These are phyloP conservation scores for Gamarada debralockiae DNA, from an alignment of 495 filamentous ascomycete species.

Conservation along the genomic window DNA sequence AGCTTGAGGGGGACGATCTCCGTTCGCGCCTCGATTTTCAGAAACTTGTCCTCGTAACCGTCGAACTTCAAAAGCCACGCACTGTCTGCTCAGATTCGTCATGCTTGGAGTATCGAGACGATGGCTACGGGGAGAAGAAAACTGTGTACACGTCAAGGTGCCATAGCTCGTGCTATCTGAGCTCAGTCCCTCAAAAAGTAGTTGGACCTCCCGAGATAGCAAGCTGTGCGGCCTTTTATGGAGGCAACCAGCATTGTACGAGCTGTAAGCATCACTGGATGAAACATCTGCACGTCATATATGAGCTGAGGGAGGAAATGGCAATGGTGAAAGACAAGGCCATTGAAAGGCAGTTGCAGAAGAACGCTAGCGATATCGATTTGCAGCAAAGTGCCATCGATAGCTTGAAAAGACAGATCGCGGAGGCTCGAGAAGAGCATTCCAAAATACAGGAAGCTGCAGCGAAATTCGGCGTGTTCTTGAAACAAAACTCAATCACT, in stretches of 20 bases:
- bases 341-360: slow-evolving; percentile 24
- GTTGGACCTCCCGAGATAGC: slow-evolving; percentile 15
- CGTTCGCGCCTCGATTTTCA: too few relatives aligned
- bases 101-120: slow-evolving; percentile 14
- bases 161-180: slow-evolving; percentile 21
- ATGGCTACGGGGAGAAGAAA: slow-evolving; percentile 13
- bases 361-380: slow-evolving; percentile 20
- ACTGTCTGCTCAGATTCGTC: slow-evolving; percentile 12
- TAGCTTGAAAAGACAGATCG: slow-evolving; percentile 17
- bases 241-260: too few relatives aligned
- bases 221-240: too few relatives aligned
- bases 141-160: slow-evolving; percentile 19
- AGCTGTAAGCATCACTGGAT: too few relatives aligned
- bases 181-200: slow-evolving; percentile 8
- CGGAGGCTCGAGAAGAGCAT: slow-evolving; percentile 30
- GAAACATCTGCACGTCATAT: slow-evolving; percentile 32
- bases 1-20: slow-evolving; percentile 9
- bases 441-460: slow-evolving; percentile 30
- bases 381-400: slow-evolving; percentile 23
- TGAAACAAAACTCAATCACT: slow-evolving; percentile 34
- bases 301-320: slow-evolving; percentile 23
- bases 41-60: slow-evolving; percentile 5
- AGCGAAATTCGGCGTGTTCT: slow-evolving; percentile 33
- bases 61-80: slow-evolving; percentile 10
- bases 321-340: slow-evolving; percentile 21